These are phyloP conservation scores for Biscogniauxia sp. DNA, from an alignment of 2,329 filamentous ascomycete species.

Conservation along the genomic window DNA sequence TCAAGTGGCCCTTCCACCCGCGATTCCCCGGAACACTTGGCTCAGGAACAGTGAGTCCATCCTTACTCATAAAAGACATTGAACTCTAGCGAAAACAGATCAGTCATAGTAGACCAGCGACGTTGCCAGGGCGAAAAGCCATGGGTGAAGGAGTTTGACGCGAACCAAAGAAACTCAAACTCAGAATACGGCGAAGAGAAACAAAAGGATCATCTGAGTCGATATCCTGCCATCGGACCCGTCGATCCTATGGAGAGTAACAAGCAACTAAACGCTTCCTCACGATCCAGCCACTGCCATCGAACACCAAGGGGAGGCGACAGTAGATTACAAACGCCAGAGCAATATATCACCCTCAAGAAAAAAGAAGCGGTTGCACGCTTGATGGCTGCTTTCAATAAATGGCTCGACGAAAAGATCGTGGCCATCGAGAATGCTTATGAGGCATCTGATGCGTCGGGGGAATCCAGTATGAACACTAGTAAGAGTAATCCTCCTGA, in stretches of 20 bases:
- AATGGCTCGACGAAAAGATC: constrained; percentile 30
- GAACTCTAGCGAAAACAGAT: neutral
- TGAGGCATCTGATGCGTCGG: constrained; percentile 27
- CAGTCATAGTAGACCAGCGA: constrained; percentile 1
- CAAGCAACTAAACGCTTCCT: constrained; percentile 23
- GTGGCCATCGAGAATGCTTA: constrained; percentile 29
- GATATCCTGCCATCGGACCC: constrained; percentile 8
- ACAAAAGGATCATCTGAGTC: constrained; percentile 15
- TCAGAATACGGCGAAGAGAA: constrained; percentile 19
- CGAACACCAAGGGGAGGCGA: constrained; percentile 16
- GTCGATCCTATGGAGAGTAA: constrained; percentile 30
- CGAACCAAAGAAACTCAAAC: constrained; percentile 19
- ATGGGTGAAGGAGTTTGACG: constrained; percentile 19
- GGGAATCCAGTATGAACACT: constrained; percentile 5
- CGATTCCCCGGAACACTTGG: constrained; percentile 1
- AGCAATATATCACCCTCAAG: constrained; percentile 30
- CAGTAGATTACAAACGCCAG: constrained; percentile 22
- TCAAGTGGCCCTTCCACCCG: neutral
- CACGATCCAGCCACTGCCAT: constrained; percentile 25
- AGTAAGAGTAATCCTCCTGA: constrained; percentile 9
- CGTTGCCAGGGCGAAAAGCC: constrained; percentile 15
- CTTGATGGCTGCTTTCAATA: constrained; percentile 29
- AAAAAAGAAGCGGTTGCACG: constrained; percentile 24
- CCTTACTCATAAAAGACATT: neutral
- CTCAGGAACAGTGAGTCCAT: constrained; percentile 8